Evolutionary conservation across 805 yeast genomes (phyloP).

Genomic region (Lachancea fermentati): DNA sequence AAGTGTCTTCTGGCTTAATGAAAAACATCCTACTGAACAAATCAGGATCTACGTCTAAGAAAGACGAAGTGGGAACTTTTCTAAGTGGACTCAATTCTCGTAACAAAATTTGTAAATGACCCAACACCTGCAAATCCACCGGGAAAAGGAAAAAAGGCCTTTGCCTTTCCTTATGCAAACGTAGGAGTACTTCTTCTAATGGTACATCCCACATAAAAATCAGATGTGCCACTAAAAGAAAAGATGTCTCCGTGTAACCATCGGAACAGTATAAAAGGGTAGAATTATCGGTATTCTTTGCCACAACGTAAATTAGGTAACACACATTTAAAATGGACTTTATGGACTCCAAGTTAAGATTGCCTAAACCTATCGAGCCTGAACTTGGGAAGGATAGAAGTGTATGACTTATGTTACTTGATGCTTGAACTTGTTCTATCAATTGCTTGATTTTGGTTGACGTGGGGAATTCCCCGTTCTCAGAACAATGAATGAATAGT

Average conservation of each 20-base stretch:
- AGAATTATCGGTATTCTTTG: slow-evolving; percentile 29
- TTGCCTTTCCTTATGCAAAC: slow-evolving; percentile 55
- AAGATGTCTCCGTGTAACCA: slow-evolving; percentile 87
- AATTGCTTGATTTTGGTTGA: slow-evolving; percentile 22
- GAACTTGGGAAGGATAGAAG: slow-evolving; percentile 73
- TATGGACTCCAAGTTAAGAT: slow-evolving; percentile 57
- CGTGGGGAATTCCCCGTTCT: slow-evolving; percentile 51
- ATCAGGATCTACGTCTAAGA: slow-evolving; percentile 25
- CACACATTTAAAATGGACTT: slow-evolving; percentile 66
- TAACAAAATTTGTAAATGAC: slow-evolving; percentile 58
- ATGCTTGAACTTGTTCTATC: slow-evolving; percentile 2
- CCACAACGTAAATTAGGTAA: slow-evolving; percentile 36
- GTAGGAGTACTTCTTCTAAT: slow-evolving; percentile 59
- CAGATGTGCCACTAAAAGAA: slow-evolving; percentile 63
- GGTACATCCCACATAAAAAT: slow-evolving; percentile 61
- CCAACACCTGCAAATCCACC: slow-evolving; percentile 62
- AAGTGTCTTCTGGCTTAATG: slow-evolving; percentile 21
- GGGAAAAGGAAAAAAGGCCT: slow-evolving; percentile 83
- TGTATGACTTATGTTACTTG: slow-evolving; percentile 4
- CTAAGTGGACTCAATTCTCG: slow-evolving; percentile 52
- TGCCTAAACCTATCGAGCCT: slow-evolving; percentile 76
- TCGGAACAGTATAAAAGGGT: slow-evolving; percentile 73
- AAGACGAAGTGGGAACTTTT: slow-evolving; percentile 12
- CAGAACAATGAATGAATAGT: slow-evolving; percentile 53
- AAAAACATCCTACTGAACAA: slow-evolving; percentile 34